Evolutionary conservation across 2,329 filamentous ascomycete species (phyloP).

Genomic region (Scytalidium lignicola): DNA sequence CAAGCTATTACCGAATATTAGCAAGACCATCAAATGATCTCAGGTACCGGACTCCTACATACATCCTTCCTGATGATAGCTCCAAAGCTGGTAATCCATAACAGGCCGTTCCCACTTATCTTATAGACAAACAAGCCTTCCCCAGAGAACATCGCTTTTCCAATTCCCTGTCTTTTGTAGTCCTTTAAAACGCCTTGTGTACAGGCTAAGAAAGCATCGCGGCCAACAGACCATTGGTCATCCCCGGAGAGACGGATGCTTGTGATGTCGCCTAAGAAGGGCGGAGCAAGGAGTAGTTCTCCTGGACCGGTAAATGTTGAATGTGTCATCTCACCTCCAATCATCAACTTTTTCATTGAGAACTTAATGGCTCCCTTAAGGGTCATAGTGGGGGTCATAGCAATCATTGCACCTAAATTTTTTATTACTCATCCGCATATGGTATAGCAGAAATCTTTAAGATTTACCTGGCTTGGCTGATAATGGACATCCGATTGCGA

Average conservation of each 20-base stretch:
- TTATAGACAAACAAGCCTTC: slow-evolving; percentile 91
- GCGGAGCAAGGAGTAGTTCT: slow-evolving; percentile 79
- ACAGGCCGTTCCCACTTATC: slow-evolving; percentile 70
- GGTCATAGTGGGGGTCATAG: slow-evolving; percentile 85
- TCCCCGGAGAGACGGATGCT: slow-evolving; percentile 67
- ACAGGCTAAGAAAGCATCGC: slow-evolving; percentile 78
- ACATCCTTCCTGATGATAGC: slow-evolving; percentile 94
- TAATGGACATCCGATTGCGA: slow-evolving; percentile 84
- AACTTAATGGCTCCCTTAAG: slow-evolving; percentile 82
- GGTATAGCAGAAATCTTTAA: neutral
- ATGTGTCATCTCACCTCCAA: slow-evolving; percentile 70
- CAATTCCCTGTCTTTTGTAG: slow-evolving; percentile 77
- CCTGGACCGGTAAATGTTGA: slow-evolving; percentile 86
- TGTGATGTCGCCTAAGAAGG: slow-evolving; percentile 78
- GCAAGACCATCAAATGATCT: neutral
- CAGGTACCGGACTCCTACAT: slow-evolving; percentile 32
- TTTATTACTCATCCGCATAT: neutral
- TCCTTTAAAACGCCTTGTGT: slow-evolving; percentile 88
- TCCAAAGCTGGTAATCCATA: slow-evolving; percentile 91
- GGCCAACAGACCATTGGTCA: slow-evolving; percentile 78
- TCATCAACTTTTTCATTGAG: slow-evolving; percentile 83
- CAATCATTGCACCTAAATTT: slow-evolving; percentile 72
- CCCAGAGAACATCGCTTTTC: slow-evolving; percentile 89
- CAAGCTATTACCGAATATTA: slow-evolving; percentile 32
- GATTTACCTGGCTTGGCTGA: slow-evolving; percentile 65